Evolutionary conservation across 2,329 filamentous ascomycete species (phyloP), one percentile per base, ranked within the genome.

Genomic region (Paraphoma sp.): DNA sequence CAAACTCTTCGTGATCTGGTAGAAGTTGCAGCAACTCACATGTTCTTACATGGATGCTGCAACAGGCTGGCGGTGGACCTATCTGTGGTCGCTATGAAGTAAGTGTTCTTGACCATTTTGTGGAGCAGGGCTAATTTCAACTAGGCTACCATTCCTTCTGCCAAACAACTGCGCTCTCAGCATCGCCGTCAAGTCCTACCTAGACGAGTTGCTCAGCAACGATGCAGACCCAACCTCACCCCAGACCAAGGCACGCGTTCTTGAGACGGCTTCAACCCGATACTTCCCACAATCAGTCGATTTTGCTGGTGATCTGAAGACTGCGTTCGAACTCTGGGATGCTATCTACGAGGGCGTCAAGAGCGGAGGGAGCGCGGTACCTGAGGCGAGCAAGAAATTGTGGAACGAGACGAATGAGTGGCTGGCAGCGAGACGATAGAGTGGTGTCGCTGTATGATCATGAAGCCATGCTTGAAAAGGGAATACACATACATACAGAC

Each of bases 41-140:
- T 97, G 81, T 88, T 97, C 65, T 82, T 97, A 69, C 88, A 89
- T 66, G 92, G 88, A 6, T 91, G 96, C 69, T 90, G 89, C 17
- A 84, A 90, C 55, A 86, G 93, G 40, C 85, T 89, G 55, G 78
- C 68, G 12, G 45, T 48, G 8, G 75, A 82, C 53, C 78, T 80
- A 74, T 79, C 87, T 52, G 84, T 89, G 45, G 82, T 98, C 56
- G 88, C 88, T 63, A 85, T 91, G 63, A 86, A 85, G 92, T 94
- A 82, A 71, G 86, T 78, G 41, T 42, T 7, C 45, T 41, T 16
- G n/a, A 30, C 9, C 6, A 77, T 43, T 74, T 79, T 57, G 79
- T 12, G 16, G 36, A 18, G 3, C 36, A 8, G 40, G 16, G 33
- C 65, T 69, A 33, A 67, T 48, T 10, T 44, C 14, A 10, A 8